A percentile compares a stretch with the other conserved stretches of the same genome.
phyloP scores from a whole-genome alignment of 2,329 filamentous ascomycete species.

The Penicillium italicum region DNA sequence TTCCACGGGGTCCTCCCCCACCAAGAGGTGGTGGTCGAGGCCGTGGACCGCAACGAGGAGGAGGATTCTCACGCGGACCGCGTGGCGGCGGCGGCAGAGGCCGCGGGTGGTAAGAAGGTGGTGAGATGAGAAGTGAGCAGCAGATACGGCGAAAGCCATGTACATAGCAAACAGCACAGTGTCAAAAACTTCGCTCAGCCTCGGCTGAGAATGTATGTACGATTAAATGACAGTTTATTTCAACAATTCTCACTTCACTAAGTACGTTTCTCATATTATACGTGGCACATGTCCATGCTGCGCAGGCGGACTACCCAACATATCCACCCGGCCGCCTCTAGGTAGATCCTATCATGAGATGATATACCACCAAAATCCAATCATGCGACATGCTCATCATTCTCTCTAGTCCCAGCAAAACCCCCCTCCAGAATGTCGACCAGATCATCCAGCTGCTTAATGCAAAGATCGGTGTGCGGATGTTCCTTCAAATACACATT shows the following conservation, averaged over 20 bases:
- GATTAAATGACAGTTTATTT: background rate
- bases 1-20: conserved; percentile 5
- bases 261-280: background rate
- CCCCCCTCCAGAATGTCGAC: conserved; percentile 71
- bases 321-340: background rate
- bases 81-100: conserved; percentile 14
- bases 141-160: background rate
- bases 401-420: conserved; percentile 53
- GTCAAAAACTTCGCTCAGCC: background rate
- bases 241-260: background rate
- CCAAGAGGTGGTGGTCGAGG: conserved; percentile 13
- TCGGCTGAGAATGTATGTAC: background rate
- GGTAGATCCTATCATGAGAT: background rate
- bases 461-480: conserved; percentile 71
- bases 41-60: conserved; percentile 13
- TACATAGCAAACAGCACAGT: background rate
- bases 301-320: background rate
- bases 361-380: background rate
- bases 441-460: conserved; percentile 70
- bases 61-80: conserved; percentile 10
- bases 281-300: background rate
- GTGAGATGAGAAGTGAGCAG: background rate
- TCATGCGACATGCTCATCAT: conserved; percentile 15
- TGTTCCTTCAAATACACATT: conserved; percentile 68
- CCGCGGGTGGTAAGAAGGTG: conserved; percentile 10